Evolutionary conservation across 805 yeast species (phyloP).

Genomic region (Candida pseudoglaebosa): DNA sequence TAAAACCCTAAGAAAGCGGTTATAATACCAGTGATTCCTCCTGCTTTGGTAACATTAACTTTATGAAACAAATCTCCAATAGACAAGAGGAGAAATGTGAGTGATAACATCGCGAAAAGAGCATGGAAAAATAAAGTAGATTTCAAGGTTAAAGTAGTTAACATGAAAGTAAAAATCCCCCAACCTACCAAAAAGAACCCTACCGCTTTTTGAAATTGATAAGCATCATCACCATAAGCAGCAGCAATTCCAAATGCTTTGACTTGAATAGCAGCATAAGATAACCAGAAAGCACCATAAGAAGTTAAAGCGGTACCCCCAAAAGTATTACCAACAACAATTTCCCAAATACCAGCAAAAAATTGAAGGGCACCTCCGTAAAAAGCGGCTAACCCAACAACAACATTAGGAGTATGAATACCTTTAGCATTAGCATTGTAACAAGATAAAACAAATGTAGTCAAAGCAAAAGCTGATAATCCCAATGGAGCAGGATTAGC

Average conservation of each 20-base stretch:
- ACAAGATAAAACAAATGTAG: constrained; percentile 60
- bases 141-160: constrained; percentile 31
- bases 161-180: constrained; percentile 39
- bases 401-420: constrained; percentile 47
- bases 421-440: constrained; percentile 56
- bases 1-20: constrained; percentile 38
- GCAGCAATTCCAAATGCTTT: constrained; percentile 32
- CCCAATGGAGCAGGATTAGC: constrained; percentile 72
- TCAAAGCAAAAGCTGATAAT: constrained; percentile 57
- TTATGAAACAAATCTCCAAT: constrained; percentile 29
- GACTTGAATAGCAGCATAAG: constrained; percentile 28
- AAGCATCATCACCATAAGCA: constrained; percentile 21
- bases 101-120: constrained; percentile 26
- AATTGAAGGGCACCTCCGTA: constrained; percentile 64
- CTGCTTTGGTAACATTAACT: constrained; percentile 29
- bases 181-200: constrained; percentile 37
- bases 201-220: constrained; percentile 27
- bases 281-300: constrained; percentile 41
- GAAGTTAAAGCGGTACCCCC: constrained; percentile 66
- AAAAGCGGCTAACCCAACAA: constrained; percentile 56
- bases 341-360: constrained; percentile 67
- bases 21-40: constrained; percentile 41
- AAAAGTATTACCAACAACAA: constrained; percentile 61
- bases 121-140: constrained; percentile 34
- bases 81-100: constrained; percentile 35